Conservation (phyloP, 1,284 basidiomycete genomes). For the Serendipita sp. region DNA sequence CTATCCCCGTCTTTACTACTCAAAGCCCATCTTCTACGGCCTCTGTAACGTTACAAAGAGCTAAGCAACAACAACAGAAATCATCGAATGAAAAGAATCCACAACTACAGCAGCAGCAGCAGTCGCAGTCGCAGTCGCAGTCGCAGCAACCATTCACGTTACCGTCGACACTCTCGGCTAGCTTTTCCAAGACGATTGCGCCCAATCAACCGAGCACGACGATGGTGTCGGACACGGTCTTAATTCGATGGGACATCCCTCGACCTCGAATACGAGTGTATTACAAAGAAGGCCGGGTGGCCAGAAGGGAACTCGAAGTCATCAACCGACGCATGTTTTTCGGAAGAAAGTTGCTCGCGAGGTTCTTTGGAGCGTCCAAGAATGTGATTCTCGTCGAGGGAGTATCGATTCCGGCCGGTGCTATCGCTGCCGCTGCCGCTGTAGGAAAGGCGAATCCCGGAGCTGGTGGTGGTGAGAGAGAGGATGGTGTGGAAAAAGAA, state of each 20-base stretch:
- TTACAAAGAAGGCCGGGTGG: neutral
- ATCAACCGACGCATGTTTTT: neutral
- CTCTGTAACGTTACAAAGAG: too few species aligned
- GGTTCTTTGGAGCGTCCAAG: neutral
- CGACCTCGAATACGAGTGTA: neutral
- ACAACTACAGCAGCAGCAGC: too few species aligned
- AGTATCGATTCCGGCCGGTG: neutral
- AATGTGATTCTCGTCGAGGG: constrained; percentile 1
- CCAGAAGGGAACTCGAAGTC: neutral
- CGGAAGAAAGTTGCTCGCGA: neutral
- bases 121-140: too few species aligned
- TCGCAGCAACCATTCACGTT: neutral
- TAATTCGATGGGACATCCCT: neutral
- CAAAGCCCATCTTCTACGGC: too few species aligned
- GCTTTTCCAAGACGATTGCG: neutral
- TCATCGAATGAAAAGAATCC: neutral
- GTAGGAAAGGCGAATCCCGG: neutral
- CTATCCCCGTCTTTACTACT: neutral
- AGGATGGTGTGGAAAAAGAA: too few species aligned
- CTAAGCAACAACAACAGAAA: neutral
- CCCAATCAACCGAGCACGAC: neutral
- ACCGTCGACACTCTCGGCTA: neutral
- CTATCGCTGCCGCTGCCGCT: neutral
- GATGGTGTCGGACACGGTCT: neutral
- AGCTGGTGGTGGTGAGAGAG: neutral